Base-by-base conservation (phyloP, 2,329 filamentous ascomycete genomes). In the Trichoderma sp. region DNA sequence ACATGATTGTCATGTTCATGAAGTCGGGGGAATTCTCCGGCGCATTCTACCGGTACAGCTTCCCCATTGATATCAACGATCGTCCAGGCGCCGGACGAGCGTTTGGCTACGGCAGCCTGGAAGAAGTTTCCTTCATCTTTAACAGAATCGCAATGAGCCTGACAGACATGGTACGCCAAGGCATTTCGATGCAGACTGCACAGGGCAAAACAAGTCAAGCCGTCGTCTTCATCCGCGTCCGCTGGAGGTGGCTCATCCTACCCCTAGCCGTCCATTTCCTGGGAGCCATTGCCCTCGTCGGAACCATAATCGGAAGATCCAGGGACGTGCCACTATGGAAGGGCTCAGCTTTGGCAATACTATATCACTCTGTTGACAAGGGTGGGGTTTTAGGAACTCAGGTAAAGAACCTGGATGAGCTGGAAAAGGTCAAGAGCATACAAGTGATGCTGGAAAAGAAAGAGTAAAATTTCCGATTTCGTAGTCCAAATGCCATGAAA, bases 401-500 rank as follows among this genome's bases (percentile, higher is more conserved):
- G 11, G 59, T 68, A 7, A 58, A 47, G 3, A 34, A 17, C 15
- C 12, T 23, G 1, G 34, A 58, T 1, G 53, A 68, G 17, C 23
- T 68, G 4, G 53, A 43, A 6, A 43, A 59, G 17, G 15, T 58
- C 4, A 34, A 50, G 9, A 6, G 7, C 12, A 58, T 23, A 9
- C 34, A 47, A 1, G 65, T 20, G 3, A 43, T 43, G 34, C 20
- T 58, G 17, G 65, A 58, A 20, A 34, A 59, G 57, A 59, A 20
- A 13, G 5, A 8, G 30, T 32, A 20, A 12, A 13, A 8, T 17
- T 13, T 59, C 11, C 9, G 5, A 20, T 20, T 32, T 34, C 47
- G 30, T 26, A 53, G 39, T 43, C 39, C 39, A 43, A 43, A 15
- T 26, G 9, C 66, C 70, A 71, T 71, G 73, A 74, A 74, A 74